Evolutionary conservation across 1,284 basidiomycete genomes (phyloP).

Genomic region (Puccinia triticina): DNA sequence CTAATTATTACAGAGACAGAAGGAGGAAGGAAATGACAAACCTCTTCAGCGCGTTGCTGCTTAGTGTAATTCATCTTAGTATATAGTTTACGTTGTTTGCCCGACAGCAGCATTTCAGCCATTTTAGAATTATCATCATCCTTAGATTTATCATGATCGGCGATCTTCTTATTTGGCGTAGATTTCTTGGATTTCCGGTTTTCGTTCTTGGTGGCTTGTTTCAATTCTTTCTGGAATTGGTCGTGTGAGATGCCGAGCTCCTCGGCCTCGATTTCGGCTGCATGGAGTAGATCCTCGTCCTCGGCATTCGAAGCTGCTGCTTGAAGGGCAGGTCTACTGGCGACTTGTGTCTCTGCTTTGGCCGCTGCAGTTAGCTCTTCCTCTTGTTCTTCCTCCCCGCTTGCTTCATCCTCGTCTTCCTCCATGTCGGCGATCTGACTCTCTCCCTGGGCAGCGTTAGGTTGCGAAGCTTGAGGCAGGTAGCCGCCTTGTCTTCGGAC

Average conservation of each 20-base stretch:
- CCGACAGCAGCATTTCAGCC: conserved; percentile 30
- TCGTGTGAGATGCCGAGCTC: conserved; percentile 81
- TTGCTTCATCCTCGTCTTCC: conserved; percentile 55
- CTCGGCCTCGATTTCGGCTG: conserved; percentile 92
- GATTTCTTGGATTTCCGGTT: conserved; percentile 57
- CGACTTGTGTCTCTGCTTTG: conserved; percentile 52
- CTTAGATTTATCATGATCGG: conserved; percentile 52
- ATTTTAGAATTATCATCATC: conserved; percentile 38
- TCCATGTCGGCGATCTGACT: conserved; percentile 61
- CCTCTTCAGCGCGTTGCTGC: conserved; percentile 47
- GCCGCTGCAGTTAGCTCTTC: conserved; percentile 37
- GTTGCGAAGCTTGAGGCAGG: conserved; percentile 64
- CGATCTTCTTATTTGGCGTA: not conserved
- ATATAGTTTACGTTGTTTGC: conserved; percentile 48
- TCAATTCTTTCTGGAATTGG: conserved; percentile 70
- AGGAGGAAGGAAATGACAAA: not conserved
- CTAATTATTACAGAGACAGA: not conserved
- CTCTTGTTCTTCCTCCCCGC: conserved; percentile 3
- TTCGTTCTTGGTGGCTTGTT: conserved; percentile 63
- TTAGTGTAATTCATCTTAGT: conserved; percentile 48
- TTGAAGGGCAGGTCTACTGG: conserved; percentile 63
- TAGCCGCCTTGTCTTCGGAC: conserved; percentile 62
- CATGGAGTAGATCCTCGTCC: conserved; percentile 74
- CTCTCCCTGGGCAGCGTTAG: conserved; percentile 63
- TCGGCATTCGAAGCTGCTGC: conserved; percentile 67